Evolutionary conservation across 345 rosid genomes (phyloP), one percentile per base, ranked within the genome.

Genomic region (Isatis tinctoria): DNA sequence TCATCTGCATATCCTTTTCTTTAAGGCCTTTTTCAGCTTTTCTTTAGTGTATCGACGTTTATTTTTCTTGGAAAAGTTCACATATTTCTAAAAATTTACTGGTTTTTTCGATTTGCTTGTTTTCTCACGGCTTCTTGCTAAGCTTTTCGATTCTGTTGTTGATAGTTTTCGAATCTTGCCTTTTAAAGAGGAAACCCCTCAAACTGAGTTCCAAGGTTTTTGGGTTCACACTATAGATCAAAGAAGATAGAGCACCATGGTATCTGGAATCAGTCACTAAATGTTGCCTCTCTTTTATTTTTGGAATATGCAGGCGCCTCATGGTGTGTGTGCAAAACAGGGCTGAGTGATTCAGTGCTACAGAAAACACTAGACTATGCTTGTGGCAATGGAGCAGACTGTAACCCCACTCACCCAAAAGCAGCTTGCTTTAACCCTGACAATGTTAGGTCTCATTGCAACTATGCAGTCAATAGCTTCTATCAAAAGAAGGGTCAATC

Each of bases 361-460:
- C 99, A 95, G 76, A 82, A 80, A 67, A 78, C 97, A 6, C 44
- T 95, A 77, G 99, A 95, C 83, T 95, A 87, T 72, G 98, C 99
- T 0, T 95, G 99, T 78, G 96, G 99, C 22, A 87, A 90, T 64
- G 99, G 99, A 12, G 98, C 99, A 28, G 99, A 95, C 75, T 95
- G 99, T 75, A 65, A 33, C 65, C 96, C 96, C 24, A 61, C 74
- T 75, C 87, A 85, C 65, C 61, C 80, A 53, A 87, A 70, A 22
- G 91, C 87, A 7, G 65, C 83, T 49, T 95, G 99, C 67, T 95
- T 66, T 77, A 75, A 78, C 49, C 97, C 99, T 53, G 88, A 90
- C 87, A 84, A 79, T 24, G 91, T 92, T 37, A 85, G 75, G 74
- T 76, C 93, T 41, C 98, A 94, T 59, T 95, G 97, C 78, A 81